Evolutionary conservation across 2,329 filamentous ascomycete species (phyloP), one percentile per base, ranked within the genome.

Genomic region (Aureobasidium musti): DNA sequence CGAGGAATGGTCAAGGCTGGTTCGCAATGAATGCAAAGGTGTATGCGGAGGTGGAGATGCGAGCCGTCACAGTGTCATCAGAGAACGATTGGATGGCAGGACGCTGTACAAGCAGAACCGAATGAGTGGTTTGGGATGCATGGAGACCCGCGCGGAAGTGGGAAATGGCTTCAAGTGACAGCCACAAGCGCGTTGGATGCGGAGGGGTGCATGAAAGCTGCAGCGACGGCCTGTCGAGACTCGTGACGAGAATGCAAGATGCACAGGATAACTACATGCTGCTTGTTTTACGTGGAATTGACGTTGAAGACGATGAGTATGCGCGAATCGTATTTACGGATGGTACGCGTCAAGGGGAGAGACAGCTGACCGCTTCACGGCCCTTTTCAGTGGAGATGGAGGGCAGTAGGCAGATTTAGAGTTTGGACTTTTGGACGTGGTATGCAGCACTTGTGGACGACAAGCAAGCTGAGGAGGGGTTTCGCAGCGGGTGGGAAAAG

Each of bases 161-260:
- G 19, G 35, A 63, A 28, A 30, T 49, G 43, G 59, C 45, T 50
- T 37, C 33, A 23, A 30, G 4, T 41, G 59, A 50, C 59, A 49
- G 59, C 60, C 35, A 49, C 60, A 63, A 53, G 60, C 47, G 60
- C 60, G 60, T n/a, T 43, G 6, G 17, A 39, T 63, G 60, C 60
- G 47, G 60, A 63, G 60, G 17, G 59, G 47, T 43, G 60, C 47
- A 63, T 43, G 47, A 17, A 39, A 39, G 47, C 60, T 53, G 60
- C 60, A 63, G 60, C 60, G 35, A 63, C 60, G 23, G 19, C 14
- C 5, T 63, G 60, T 53, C 47, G 28, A 41, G 35, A 23, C 30
- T 39, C 23, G 47, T 53, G 47, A 63, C 60, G 47, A 63, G 47
- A 49, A 63, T 41, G 47, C 60, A 63, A 26, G 47, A 53, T 30